A percentile compares a stretch with the other conserved stretches of the same genome.
These are phyloP conservation scores for Lathyrus sativus DNA, from an alignment of 306 rosid species.

Conservation along the genomic window DNA sequence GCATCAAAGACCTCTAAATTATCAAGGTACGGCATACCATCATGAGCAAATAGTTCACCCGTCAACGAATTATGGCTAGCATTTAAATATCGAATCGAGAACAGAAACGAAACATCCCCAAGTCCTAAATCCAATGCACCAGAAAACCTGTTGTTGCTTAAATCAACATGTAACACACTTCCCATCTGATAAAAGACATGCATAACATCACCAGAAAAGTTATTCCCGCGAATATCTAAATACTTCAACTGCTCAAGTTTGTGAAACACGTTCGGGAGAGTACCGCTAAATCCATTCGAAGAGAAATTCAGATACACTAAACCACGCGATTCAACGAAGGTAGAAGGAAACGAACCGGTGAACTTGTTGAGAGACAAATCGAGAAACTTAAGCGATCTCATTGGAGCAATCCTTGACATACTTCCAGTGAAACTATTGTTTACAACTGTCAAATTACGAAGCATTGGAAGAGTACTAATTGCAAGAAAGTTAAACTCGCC, in stretches of 20 bases:
- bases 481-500: slow-evolving; percentile 67
- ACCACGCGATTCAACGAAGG: slow-evolving; percentile 38
- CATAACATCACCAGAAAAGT: slow-evolving; percentile 69
- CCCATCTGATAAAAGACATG: slow-evolving; percentile 57
- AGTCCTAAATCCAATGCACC: slow-evolving; percentile 74
- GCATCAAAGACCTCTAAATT: slow-evolving; percentile 83
- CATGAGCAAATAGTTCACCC: slow-evolving; percentile 76
- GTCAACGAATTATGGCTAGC: slow-evolving; percentile 64
- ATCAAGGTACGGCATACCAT: slow-evolving; percentile 82
- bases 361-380: slow-evolving; percentile 71
- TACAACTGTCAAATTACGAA: slow-evolving; percentile 60
- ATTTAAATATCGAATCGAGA: slow-evolving; percentile 62
- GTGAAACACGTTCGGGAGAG: slow-evolving; percentile 51
- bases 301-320: slow-evolving; percentile 67
- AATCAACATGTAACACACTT: slow-evolving; percentile 61
- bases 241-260: slow-evolving; percentile 56
- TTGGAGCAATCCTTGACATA: slow-evolving; percentile 42
- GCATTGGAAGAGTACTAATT: slow-evolving; percentile 59
- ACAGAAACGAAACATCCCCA: slow-evolving; percentile 53
- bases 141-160: slow-evolving; percentile 64
- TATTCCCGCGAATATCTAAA: slow-evolving; percentile 56
- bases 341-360: slow-evolving; percentile 50
- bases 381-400: slow-evolving; percentile 56
- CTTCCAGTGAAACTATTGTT: slow-evolving; percentile 70
- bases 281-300: slow-evolving; percentile 63